These are phyloP conservation scores for Setomelanomma holmii DNA, from an alignment of 2,329 filamentous ascomycete genomes.

Conservation along the genomic window DNA sequence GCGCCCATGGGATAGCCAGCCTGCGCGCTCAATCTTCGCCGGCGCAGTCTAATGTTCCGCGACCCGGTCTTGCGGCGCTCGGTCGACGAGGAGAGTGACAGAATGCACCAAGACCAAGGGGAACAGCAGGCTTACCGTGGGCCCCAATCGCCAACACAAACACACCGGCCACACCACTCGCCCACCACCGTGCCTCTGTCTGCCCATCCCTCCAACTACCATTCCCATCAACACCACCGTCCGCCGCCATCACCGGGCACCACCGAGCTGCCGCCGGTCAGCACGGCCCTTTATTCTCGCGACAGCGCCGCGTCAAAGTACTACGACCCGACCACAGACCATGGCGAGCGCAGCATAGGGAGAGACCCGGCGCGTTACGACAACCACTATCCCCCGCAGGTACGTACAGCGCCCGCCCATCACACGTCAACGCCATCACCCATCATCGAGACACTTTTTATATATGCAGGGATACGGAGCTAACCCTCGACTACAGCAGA, in stretches of 20 bases:
- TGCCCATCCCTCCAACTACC: conserved; percentile 27
- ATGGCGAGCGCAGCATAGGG: conserved; percentile 45
- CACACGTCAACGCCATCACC: not conserved
- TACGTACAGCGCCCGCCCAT: conserved; percentile 20
- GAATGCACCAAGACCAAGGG: conserved; percentile 37
- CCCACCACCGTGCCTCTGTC: conserved; percentile 23
- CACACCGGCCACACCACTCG: conserved; percentile 44
- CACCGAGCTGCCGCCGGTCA: conserved; percentile 50
- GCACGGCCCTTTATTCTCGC: conserved; percentile 48
- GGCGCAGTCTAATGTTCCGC: conserved; percentile 34
- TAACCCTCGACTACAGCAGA: conserved; percentile 33
- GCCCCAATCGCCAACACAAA: conserved; percentile 44
- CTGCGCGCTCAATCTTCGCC: conserved; percentile 1
- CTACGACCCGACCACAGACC: conserved; percentile 59
- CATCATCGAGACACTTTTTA: conserved; percentile 10
- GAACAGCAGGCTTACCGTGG: conserved; percentile 40
- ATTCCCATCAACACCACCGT: conserved; percentile 29
- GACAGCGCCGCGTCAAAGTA: conserved; percentile 54
- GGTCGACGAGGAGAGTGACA: conserved; percentile 42
- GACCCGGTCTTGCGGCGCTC: conserved; percentile 37
- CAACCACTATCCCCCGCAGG: conserved; percentile 42
- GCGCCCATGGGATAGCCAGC: conserved; percentile 20
- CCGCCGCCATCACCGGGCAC: conserved; percentile 40
- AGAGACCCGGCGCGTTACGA: conserved; percentile 44
- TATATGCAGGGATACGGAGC: conserved; percentile 23